Conservation (phyloP, 2,329 filamentous ascomycete species). For the Penicillium sp. region DNA sequence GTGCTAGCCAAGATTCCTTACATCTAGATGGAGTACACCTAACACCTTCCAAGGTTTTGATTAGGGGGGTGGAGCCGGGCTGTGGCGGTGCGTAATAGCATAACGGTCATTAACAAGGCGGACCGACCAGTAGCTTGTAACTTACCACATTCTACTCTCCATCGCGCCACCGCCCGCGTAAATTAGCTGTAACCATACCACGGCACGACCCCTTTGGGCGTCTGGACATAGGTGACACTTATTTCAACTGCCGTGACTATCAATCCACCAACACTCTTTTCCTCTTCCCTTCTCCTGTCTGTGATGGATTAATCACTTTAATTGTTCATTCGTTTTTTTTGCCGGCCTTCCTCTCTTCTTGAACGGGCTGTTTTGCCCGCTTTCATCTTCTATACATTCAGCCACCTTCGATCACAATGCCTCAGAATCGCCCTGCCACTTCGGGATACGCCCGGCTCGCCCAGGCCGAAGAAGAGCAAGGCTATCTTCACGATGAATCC, state of each 20-base stretch:
- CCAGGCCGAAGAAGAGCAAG: slow-evolving; percentile 66
- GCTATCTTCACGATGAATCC: slow-evolving; percentile 61
- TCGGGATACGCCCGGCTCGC: slow-evolving; percentile 84
- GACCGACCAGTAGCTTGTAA: neutral
- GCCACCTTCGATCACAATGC: slow-evolving; percentile 53
- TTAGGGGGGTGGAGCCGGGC: slow-evolving; percentile 20
- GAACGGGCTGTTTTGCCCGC: neutral
- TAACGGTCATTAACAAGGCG: slow-evolving; percentile 8
- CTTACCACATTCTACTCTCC: slow-evolving; percentile 4
- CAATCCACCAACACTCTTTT: slow-evolving; percentile 3
- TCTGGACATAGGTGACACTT: slow-evolving; percentile 18
- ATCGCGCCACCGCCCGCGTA: slow-evolving; percentile 14
- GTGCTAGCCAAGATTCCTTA: neutral
- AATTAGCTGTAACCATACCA: slow-evolving; percentile 15
- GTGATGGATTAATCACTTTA: slow-evolving; percentile 19
- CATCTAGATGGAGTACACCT: neutral
- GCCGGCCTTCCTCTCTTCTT: slow-evolving; percentile 15
- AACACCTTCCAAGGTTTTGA: slow-evolving; percentile 6
- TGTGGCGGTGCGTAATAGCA: slow-evolving; percentile 26
- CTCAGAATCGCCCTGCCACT: slow-evolving; percentile 66
- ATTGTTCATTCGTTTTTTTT: slow-evolving; percentile 8
- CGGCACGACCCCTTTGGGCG: slow-evolving; percentile 13
- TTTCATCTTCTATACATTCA: slow-evolving; percentile 10
- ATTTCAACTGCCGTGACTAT: slow-evolving; percentile 7
- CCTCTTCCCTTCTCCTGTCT: slow-evolving; percentile 1